Conservation (phyloP, 352 stramenopile species). For the Phytophthora pseudosyringae region DNA sequence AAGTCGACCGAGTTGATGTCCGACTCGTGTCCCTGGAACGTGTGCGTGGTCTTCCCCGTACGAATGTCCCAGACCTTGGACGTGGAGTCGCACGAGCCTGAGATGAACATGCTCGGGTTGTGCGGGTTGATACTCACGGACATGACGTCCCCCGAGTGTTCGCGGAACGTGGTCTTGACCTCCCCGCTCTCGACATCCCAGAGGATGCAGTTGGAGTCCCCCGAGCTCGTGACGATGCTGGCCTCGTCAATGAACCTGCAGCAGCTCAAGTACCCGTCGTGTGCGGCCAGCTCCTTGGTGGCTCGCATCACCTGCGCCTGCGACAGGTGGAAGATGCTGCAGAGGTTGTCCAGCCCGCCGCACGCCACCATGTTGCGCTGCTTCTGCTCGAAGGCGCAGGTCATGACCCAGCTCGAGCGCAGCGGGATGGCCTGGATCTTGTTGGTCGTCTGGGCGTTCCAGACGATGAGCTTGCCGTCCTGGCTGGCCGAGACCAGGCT, state of each 20-base stretch:
- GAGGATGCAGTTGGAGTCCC: conserved; percentile 99
- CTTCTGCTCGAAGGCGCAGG: conserved; percentile 98
- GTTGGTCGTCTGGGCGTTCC: conserved; percentile 97
- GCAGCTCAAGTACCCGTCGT: conserved; percentile 98
- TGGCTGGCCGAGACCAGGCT: conserved; percentile 95
- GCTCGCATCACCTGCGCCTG: conserved; percentile 91
- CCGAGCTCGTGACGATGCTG: conserved; percentile 94
- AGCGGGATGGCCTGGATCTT: conserved; percentile 98
- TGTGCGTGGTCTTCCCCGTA: conserved; percentile 95
- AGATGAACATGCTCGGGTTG: conserved; percentile 97
- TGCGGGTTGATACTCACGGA: conserved; percentile 95
- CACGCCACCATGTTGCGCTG: conserved; percentile 98
- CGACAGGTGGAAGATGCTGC: conserved; percentile 98
- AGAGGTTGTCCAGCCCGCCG: conserved; percentile 99
- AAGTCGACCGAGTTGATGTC: conserved; percentile 99
- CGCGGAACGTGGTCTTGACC: conserved; percentile 96
- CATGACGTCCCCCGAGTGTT: conserved; percentile 99
- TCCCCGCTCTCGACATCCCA: conserved; percentile 97
- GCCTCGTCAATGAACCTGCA: conserved; percentile 97
- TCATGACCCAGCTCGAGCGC: conserved; percentile 99
- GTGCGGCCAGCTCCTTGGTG: conserved; percentile 95
- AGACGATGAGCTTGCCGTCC: conserved; percentile 99
- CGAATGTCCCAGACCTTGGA: conserved; percentile 99
- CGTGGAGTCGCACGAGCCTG: conserved; percentile 96
- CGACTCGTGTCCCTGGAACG: conserved; percentile 97